Conservation (phyloP, 148 eudicot species). For the Arctostaphylos glauca region DNA sequence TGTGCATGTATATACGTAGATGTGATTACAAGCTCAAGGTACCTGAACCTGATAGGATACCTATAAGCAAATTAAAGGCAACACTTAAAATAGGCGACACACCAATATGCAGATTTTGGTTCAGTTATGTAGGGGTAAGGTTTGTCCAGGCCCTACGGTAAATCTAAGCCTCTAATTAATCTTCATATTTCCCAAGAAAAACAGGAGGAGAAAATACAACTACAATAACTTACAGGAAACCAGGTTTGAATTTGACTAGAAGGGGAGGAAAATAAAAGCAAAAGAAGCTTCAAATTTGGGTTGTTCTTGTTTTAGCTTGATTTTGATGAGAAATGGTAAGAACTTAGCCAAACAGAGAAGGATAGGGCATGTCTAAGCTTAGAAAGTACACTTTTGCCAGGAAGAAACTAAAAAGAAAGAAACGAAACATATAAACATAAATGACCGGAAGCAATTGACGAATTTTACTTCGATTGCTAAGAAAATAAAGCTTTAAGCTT, state of each 20-base stretch:
- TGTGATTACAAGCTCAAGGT: neutral
- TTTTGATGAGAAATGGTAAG: neutral
- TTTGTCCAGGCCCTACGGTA: neutral
- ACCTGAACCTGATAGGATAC: neutral
- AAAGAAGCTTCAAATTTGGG: neutral
- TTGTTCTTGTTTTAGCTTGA: neutral
- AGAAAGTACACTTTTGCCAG: no score
- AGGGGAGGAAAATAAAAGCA: neutral
- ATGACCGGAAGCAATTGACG: no score
- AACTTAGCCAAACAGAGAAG: no score
- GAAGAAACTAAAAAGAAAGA: neutral
- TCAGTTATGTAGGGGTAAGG: neutral
- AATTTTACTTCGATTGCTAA: no score
- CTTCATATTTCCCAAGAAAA: neutral
- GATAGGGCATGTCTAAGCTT: neutral
- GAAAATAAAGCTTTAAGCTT: no score
- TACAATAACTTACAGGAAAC: neutral
- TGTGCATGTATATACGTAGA: neutral
- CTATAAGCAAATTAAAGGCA: conserved; percentile 3
- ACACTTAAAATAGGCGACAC: neutral
- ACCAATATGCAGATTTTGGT: conserved; percentile 10
- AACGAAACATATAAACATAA: neutral
- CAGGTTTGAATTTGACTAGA: neutral
- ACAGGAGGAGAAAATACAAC: neutral
- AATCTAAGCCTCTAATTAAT: neutral